phyloP scores from a whole-genome alignment of 2,329 filamentous ascomycete genomes.

The Colletotrichum cordylinicola region DNA sequence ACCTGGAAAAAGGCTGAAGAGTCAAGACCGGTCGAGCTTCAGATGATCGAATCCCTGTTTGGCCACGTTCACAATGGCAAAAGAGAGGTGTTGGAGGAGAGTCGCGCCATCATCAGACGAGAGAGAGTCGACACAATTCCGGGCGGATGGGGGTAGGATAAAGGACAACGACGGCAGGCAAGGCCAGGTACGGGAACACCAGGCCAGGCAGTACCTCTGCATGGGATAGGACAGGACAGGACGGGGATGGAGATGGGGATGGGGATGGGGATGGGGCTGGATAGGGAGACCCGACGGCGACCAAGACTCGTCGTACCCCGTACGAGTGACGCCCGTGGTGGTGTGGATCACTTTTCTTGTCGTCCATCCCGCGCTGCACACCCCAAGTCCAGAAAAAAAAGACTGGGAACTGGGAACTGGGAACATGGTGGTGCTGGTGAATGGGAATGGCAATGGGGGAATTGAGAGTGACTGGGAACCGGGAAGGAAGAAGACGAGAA shows the following conservation, averaged over 20 bases:
- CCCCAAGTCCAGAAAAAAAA: background rate
- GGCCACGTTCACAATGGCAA: background rate
- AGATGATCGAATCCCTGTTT: conserved; percentile 2
- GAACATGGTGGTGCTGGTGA: background rate
- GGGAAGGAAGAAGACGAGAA: background rate
- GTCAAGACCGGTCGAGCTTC: background rate
- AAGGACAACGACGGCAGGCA: background rate
- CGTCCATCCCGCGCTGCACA: background rate
- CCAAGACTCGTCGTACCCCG: background rate
- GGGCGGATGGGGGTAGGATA: conserved; percentile 6
- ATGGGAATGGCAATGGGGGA: background rate
- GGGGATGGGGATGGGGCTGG: background rate
- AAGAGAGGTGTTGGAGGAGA: background rate
- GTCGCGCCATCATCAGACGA: conserved; percentile 17
- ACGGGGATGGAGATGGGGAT: background rate
- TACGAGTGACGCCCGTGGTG: background rate
- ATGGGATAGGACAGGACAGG: background rate
- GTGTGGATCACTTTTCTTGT: background rate
- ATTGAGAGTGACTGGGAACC: background rate
- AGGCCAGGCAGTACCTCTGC: background rate
- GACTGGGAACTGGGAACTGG: background rate
- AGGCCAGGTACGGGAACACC: background rate
- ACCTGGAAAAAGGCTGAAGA: background rate
- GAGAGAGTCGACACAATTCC: conserved; percentile 5
- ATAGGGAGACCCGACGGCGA: background rate